These are phyloP conservation scores for Pulveroboletus ridleyi DNA, from an alignment of 1,284 basidiomycete species.

Conservation along the genomic window DNA sequence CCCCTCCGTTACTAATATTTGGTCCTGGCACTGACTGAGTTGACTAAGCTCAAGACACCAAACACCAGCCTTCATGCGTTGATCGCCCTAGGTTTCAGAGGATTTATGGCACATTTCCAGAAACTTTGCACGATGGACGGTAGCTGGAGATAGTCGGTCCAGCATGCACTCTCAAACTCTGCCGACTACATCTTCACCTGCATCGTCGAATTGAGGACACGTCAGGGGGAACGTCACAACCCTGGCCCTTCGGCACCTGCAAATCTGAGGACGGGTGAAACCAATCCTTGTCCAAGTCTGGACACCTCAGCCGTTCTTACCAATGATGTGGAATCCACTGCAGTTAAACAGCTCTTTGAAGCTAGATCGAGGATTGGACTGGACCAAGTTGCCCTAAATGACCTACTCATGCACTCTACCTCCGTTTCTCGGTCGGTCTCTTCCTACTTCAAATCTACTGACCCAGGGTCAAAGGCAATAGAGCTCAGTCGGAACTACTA, in stretches of 20 bases:
- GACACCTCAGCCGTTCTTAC: constrained; percentile 29
- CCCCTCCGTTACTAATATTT: constrained; percentile 41
- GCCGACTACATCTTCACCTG: constrained; percentile 37
- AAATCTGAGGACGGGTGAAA: constrained; percentile 22
- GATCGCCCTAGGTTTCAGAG: constrained; percentile 73
- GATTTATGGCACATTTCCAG: constrained; percentile 82
- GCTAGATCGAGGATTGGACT: constrained; percentile 78
- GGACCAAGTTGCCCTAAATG: constrained; percentile 72
- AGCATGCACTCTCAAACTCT: constrained; percentile 39
- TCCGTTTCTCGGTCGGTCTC: constrained; percentile 66
- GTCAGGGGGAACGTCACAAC: constrained; percentile 27
- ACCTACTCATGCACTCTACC: constrained; percentile 70
- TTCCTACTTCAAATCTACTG: no score
- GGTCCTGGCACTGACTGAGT: constrained; percentile 54
- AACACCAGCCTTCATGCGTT: constrained; percentile 68
- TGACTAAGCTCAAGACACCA: constrained; percentile 55
- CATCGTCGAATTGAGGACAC: constrained; percentile 41
- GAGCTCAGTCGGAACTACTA: no score
- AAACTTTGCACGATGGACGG: constrained; percentile 57
- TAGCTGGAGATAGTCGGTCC: constrained; percentile 39
- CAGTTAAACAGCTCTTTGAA: constrained; percentile 75
- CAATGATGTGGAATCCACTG: constrained; percentile 34
- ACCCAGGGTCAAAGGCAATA: no score
- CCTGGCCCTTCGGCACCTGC: constrained; percentile 18
- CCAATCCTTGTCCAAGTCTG: constrained; percentile 30